Evolutionary conservation across 2,329 filamentous ascomycete species (phyloP).

Genomic region (Coniochaeta ligniaria): DNA sequence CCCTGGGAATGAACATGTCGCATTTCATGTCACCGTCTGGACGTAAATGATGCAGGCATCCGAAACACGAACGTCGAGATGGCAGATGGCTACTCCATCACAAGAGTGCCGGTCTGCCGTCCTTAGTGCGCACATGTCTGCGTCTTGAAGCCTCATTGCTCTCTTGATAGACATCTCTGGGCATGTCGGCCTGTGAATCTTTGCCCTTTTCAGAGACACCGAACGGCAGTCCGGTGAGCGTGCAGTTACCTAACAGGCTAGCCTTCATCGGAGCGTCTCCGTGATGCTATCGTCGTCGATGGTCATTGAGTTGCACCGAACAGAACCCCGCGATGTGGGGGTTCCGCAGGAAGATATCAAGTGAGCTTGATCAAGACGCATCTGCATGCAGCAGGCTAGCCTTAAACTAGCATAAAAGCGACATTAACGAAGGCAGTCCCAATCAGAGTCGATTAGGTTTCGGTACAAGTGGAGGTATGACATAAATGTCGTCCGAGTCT

Average conservation of each 20-base stretch:
- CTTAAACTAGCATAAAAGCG: background rate
- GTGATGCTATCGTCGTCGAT: background rate
- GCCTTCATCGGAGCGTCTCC: background rate
- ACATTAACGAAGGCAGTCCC: constrained; percentile 5
- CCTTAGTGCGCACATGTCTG: background rate
- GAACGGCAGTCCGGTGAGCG: too few relatives aligned
- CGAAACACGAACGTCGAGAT: background rate
- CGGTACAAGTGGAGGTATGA: constrained; percentile 12
- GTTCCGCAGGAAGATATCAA: background rate
- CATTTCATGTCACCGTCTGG: background rate
- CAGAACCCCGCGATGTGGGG: background rate
- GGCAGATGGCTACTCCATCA: background rate
- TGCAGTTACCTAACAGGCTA: too few relatives aligned
- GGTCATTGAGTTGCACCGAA: background rate
- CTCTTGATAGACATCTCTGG: too few relatives aligned
- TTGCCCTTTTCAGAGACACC: too few relatives aligned
- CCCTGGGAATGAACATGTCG: background rate
- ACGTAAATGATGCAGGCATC: background rate
- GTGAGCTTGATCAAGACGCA: background rate
- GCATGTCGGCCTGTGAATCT: too few relatives aligned
- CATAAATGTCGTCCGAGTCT: constrained; percentile 10
- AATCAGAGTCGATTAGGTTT: constrained; percentile 1
- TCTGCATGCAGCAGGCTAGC: constrained; percentile 1
- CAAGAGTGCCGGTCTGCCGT: background rate
- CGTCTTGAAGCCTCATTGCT: background rate